Evolutionary conservation across 108 stramenopile genomes (phyloP).

Genomic region (Nitzschia putrida): DNA sequence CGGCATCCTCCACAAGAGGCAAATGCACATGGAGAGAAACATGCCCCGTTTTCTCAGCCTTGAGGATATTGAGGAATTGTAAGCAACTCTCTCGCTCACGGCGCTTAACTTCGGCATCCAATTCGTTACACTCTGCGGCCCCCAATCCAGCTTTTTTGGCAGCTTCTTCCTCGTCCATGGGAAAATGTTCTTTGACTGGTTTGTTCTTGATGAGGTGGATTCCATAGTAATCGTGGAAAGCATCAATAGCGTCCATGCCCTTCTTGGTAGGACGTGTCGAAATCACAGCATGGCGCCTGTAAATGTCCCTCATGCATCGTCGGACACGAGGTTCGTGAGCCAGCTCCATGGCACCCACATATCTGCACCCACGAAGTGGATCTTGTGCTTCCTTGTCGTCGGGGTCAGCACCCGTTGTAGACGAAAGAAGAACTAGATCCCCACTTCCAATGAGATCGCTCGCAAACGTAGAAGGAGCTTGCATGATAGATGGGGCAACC

Average conservation of each 20-base stretch:
- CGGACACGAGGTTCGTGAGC: conserved; percentile 87
- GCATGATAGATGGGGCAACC: conserved; percentile 64
- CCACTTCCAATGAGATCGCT: conserved; percentile 80
- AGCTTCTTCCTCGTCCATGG: conserved; percentile 60
- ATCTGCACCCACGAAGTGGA: conserved; percentile 79
- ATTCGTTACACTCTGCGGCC: conserved; percentile 63
- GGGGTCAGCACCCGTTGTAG: conserved; percentile 45
- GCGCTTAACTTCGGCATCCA: conserved; percentile 64
- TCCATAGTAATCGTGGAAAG: conserved; percentile 86
- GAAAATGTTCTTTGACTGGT: conserved; percentile 82
- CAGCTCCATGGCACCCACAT: conserved; percentile 88
- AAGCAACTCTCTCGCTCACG: conserved; percentile 69
- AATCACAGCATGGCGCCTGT: conserved; percentile 62
- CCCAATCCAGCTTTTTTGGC: conserved; percentile 49
- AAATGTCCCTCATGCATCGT: conserved; percentile 64
- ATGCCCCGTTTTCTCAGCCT: conserved; percentile 76
- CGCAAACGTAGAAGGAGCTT: conserved; percentile 67
- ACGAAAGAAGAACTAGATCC: conserved; percentile 72
- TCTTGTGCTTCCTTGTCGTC: conserved; percentile 60
- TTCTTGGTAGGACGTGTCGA: conserved; percentile 84
- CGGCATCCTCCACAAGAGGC: conserved; percentile 49
- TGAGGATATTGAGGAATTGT: conserved; percentile 80
- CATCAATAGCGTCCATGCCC: conserved; percentile 75
- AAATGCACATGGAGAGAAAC: conserved; percentile 70
- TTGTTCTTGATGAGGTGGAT: conserved; percentile 80